A percentile compares a stretch with the other conserved stretches of the same genome.
These are phyloP conservation scores for Leishmania tropica DNA, from an alignment of 208 protist species.

Conservation along the genomic window DNA sequence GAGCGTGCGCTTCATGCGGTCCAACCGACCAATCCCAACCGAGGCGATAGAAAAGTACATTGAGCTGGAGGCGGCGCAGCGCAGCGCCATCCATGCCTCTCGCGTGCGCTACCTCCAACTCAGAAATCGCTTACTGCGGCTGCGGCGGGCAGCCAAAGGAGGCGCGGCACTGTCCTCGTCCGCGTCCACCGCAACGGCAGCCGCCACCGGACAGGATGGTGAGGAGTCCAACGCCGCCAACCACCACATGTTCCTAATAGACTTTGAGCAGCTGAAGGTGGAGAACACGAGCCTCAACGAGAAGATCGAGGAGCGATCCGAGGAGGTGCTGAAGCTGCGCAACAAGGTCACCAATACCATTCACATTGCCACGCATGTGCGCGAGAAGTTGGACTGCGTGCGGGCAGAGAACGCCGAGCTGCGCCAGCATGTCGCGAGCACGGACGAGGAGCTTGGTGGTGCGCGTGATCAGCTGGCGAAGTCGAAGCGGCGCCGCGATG, in stretches of 20 bases:
- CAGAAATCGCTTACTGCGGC: constrained; percentile 73
- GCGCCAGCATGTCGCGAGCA: constrained; percentile 81
- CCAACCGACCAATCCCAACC: constrained; percentile 68
- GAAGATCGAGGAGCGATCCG: constrained; percentile 98
- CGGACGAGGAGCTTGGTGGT: constrained; percentile 88
- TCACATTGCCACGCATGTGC: constrained; percentile 97
- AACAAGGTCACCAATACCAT: constrained; percentile 96
- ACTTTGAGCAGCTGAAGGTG: constrained; percentile 99
- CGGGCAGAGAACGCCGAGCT: constrained; percentile 91
- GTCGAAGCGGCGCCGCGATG: constrained; percentile 92
- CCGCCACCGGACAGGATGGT: background rate
- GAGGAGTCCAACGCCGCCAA: constrained; percentile 77
- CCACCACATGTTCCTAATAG: constrained; percentile 97
- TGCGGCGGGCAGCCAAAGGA: constrained; percentile 51
- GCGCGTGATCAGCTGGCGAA: constrained; percentile 90
- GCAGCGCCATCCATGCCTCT: constrained; percentile 73
- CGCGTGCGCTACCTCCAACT: constrained; percentile 93
- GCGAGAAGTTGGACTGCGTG: constrained; percentile 98
- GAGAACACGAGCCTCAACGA: constrained; percentile 99
- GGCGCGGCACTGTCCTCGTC: constrained; percentile 1
- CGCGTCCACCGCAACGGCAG: background rate
- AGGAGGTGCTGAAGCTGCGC: constrained; percentile 96
- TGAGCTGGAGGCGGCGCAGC: constrained; percentile 69
- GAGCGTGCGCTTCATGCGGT: constrained; percentile 68
- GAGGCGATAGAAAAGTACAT: constrained; percentile 80